Conservation (phyloP, 2,329 filamentous ascomycete species). For the Tolypocladium paradoxum region DNA sequence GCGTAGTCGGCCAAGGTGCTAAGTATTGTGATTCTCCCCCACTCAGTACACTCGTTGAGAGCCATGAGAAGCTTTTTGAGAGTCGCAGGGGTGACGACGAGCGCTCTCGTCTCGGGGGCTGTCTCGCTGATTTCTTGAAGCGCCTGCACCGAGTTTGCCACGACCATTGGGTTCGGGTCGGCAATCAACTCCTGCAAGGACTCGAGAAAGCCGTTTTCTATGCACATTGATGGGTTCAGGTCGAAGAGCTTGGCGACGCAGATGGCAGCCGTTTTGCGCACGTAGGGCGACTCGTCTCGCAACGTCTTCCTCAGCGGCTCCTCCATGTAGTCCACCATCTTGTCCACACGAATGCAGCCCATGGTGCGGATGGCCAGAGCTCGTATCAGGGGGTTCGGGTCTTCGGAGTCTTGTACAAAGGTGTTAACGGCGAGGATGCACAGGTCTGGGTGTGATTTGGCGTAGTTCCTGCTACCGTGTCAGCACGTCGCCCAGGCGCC, state of each 20-base stretch:
- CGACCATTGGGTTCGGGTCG: slow-evolving; percentile 97
- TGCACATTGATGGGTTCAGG: slow-evolving; percentile 79
- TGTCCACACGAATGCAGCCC: slow-evolving; percentile 96
- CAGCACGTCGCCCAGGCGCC: neutral
- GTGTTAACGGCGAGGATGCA: slow-evolving; percentile 99
- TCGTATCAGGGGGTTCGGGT: slow-evolving; percentile 90
- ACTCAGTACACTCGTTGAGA: slow-evolving; percentile 95
- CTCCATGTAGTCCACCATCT: slow-evolving; percentile 99
- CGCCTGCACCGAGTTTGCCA: slow-evolving; percentile 92
- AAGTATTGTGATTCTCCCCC: slow-evolving; percentile 90
- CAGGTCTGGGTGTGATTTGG: slow-evolving; percentile 95
- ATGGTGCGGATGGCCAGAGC: slow-evolving; percentile 94
- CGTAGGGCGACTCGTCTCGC: slow-evolving; percentile 94
- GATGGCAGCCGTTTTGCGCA: slow-evolving; percentile 94
- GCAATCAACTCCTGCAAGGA: slow-evolving; percentile 90
- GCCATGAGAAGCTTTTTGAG: slow-evolving; percentile 96
- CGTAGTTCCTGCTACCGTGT: slow-evolving; percentile 69
- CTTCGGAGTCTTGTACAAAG: slow-evolving; percentile 97
- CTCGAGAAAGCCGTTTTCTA: slow-evolving; percentile 95
- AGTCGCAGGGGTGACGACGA: slow-evolving; percentile 70
- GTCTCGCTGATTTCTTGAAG: slow-evolving; percentile 85
- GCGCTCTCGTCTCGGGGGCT: slow-evolving; percentile 78
- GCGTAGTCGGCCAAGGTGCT: slow-evolving; percentile 83
- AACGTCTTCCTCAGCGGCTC: slow-evolving; percentile 92
- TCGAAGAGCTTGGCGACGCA: slow-evolving; percentile 98